Evolutionary conservation across 192 early-diverging fungal species (phyloP).

Genomic region (Gryganskiella cystojenkinii): DNA sequence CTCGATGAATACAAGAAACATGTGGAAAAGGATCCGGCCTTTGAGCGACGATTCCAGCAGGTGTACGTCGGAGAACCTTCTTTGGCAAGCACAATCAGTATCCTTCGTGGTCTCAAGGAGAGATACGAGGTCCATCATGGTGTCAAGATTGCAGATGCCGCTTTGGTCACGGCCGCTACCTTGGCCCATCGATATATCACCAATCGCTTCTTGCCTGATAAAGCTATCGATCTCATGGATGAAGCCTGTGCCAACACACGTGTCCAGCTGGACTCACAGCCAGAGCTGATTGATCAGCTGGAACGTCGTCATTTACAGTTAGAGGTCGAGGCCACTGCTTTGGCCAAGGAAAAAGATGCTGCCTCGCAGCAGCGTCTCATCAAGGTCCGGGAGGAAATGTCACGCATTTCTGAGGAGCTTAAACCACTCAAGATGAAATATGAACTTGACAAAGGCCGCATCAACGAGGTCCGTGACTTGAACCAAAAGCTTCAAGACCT

Average conservation of each 20-base stretch:
- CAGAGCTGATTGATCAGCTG: slow-evolving; percentile 95
- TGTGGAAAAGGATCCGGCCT: slow-evolving; percentile 86
- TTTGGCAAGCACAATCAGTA: slow-evolving; percentile 78
- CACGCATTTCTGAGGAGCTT: slow-evolving; percentile 85
- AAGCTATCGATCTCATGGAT: slow-evolving; percentile 89
- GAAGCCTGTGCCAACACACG: slow-evolving; percentile 96
- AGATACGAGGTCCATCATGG: slow-evolving; percentile 86
- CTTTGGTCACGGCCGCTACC: slow-evolving; percentile 80
- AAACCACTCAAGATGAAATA: slow-evolving; percentile 90
- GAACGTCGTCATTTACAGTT: slow-evolving; percentile 93
- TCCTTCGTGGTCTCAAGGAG: slow-evolving; percentile 83
- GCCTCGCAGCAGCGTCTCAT: slow-evolving; percentile 81
- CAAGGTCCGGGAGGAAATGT: slow-evolving; percentile 86
- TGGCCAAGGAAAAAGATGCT: slow-evolving; percentile 93
- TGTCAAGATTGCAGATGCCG: slow-evolving; percentile 82
- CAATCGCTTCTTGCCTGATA: slow-evolving; percentile 81
- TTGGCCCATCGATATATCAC: slow-evolving; percentile 81
- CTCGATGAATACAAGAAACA: slow-evolving; percentile 94
- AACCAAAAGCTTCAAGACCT: slow-evolving; percentile 91
- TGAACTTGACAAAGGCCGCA: slow-evolving; percentile 83
- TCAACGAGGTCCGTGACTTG: slow-evolving; percentile 89
- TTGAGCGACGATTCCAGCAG: slow-evolving; percentile 87
- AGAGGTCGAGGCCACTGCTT: slow-evolving; percentile 94
- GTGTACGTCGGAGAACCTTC: slow-evolving; percentile 85
- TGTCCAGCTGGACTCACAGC: slow-evolving; percentile 97